phyloP scores from a whole-genome alignment of 192 early-diverging fungal species.

The Dispira simplex region DNA sequence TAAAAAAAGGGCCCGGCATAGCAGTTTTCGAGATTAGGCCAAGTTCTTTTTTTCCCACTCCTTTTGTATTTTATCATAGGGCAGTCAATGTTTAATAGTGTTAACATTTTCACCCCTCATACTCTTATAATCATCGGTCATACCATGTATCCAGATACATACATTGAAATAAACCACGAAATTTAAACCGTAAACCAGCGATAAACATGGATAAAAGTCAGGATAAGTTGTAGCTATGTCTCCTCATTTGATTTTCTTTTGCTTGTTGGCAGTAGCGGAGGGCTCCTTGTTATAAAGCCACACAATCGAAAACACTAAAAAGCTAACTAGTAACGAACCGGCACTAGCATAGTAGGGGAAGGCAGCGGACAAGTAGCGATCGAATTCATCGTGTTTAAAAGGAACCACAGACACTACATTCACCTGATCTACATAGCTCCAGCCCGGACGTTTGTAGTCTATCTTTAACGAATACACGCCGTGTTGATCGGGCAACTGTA shows the following conservation, averaged over 20 bases:
- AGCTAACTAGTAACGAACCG: constrained; percentile 70
- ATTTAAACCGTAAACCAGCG: too few relatives aligned
- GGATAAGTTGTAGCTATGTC: too few relatives aligned
- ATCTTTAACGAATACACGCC: constrained; percentile 96
- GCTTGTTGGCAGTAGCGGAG: not conserved
- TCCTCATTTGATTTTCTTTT: not conserved
- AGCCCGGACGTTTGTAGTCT: constrained; percentile 81
- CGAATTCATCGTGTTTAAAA: constrained; percentile 91
- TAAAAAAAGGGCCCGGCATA: too few relatives aligned
- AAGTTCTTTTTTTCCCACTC: too few relatives aligned
- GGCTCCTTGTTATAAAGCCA: constrained; percentile 51
- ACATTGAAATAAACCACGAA: too few relatives aligned
- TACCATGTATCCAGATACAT: too few relatives aligned
- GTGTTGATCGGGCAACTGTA: constrained; percentile 85
- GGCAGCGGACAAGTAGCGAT: constrained; percentile 79
- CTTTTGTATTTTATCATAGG: too few relatives aligned
- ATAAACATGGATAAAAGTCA: too few relatives aligned
- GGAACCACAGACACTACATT: constrained; percentile 79
- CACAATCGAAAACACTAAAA: constrained; percentile 63
- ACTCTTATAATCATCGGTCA: too few relatives aligned
- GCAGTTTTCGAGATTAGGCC: too few relatives aligned
- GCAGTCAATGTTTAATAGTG: too few relatives aligned
- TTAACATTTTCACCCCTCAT: too few relatives aligned
- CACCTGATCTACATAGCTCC: constrained; percentile 49
- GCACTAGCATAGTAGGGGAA: constrained; percentile 88